Evolutionary conservation across 345 rosid species (phyloP).

Genomic region (Eucalyptus albens): DNA sequence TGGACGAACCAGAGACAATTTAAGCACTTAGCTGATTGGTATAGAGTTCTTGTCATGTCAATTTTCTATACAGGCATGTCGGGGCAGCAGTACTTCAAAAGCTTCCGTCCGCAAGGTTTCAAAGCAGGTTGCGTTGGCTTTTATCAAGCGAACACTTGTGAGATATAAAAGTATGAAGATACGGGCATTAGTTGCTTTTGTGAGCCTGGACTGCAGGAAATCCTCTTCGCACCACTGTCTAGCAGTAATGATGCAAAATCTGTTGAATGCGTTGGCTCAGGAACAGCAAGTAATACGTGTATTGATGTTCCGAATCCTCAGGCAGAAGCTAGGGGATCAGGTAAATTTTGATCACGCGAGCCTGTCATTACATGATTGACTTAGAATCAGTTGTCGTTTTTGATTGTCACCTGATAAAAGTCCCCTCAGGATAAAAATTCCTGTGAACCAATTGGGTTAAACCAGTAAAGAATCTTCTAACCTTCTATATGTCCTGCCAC

Average conservation of each 20-base stretch:
- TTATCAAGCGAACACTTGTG: conserved; percentile 58
- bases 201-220: conserved; percentile 62
- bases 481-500: conserved; percentile 1
- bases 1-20: not conserved
- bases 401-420: not conserved
- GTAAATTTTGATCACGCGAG: conserved; percentile 7
- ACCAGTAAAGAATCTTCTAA: not conserved
- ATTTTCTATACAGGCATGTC: conserved; percentile 44
- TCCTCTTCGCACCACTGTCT: conserved; percentile 49
- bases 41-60: not conserved
- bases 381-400: not conserved
- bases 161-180: conserved; percentile 73
- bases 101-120: conserved; percentile 54
- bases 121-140: conserved; percentile 64
- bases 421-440: not conserved
- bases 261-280: conserved; percentile 82
- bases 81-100: conserved; percentile 57
- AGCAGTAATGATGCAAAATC: conserved; percentile 72
- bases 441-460: not conserved
- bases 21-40: not conserved
- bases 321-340: conserved; percentile 77
- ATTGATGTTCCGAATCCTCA: conserved; percentile 63
- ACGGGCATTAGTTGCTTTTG: conserved; percentile 72
- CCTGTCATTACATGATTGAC: not conserved
- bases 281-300: conserved; percentile 85